Base-by-base conservation (phyloP, 1,284 basidiomycete species). In the Malassezia psittaci region DNA sequence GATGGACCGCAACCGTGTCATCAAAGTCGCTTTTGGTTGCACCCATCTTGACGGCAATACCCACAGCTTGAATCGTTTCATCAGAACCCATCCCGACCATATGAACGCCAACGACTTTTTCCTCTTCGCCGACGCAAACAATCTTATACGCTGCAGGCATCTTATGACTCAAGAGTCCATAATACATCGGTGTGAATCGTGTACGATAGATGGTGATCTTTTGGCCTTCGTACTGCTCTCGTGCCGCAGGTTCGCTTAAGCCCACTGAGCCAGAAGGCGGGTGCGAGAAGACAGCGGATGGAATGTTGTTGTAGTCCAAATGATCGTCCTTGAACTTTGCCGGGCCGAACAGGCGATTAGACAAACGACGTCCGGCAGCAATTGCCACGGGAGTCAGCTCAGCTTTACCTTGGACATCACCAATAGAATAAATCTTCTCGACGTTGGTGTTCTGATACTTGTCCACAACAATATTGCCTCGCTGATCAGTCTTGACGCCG, bases 351-450 rank as follows among this genome's bases (percentile, higher is more conserved):
- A 98, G 77, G 48, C 94, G 80, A 78, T 96, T 98, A 48, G 85
- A 81, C 38, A 96, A 78, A 59, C 89, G 79, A 54, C 93, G 80
- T 21, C 90, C 93, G 5, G 94, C 94, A 46, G 93, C 93, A 60
- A 99, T 94, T 19, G 93, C 94, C 6, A 99, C 94, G n/a, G 94
- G 93, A 0, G 93, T 99, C 59, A 99, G 80, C 29, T 91, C 78
- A 21, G 83, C 88, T 77, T 93, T 91, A 59, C 93, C 93, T 62
- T 83, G 83, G 13, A 91, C 88, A 74, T 99, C 93, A 9, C 93
- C 94, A 58, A 98, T 85, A 4, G 90, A 83, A 51, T 81, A 85
- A 63, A 98, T 79, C 53, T 82, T 80, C 16, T 81, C 77, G 15
- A 90, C 82, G 59, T 78, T 83, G 48, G 88, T 68, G 54, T 67